Conservation (phyloP, 208 protist genomes). For the Trypanosoma scelopori region DNA sequence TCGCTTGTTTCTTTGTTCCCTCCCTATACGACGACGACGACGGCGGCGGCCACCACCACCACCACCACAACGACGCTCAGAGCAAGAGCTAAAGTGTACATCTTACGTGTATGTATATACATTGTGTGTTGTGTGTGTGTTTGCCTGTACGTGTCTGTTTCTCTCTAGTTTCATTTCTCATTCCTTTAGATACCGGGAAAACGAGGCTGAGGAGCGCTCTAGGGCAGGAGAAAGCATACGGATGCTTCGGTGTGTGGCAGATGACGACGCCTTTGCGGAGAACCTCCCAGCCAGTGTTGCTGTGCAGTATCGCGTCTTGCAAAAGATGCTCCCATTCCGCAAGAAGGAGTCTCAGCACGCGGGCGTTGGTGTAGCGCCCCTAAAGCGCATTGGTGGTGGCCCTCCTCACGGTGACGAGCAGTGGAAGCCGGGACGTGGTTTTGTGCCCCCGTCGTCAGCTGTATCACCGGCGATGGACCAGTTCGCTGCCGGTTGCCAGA, state of each 20-base stretch:
- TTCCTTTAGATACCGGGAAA: neutral
- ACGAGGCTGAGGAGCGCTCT: neutral
- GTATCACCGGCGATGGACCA: neutral
- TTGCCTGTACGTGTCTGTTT: no score
- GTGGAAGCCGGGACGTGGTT: neutral
- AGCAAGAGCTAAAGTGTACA: no score
- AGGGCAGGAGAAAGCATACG: neutral
- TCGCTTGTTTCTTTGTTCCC: neutral
- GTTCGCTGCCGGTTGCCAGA: neutral
- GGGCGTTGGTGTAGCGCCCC: neutral
- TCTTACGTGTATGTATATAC: no score
- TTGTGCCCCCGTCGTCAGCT: neutral
- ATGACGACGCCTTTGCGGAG: constrained; percentile 9
- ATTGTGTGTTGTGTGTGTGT: no score
- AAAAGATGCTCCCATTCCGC: constrained; percentile 1
- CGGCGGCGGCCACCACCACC: no score
- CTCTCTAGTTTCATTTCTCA: neutral
- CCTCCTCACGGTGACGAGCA: no score
- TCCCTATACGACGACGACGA: neutral
- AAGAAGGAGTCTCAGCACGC: neutral
- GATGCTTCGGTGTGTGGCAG: neutral
- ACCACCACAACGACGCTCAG: no score
- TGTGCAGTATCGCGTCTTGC: constrained; percentile 11
- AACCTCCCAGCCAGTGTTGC: constrained; percentile 2
- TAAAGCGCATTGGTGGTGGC: no score